Evolutionary conservation across 2,329 filamentous ascomycete species (phyloP).

Genomic region (Aspergillus phoenicis): DNA sequence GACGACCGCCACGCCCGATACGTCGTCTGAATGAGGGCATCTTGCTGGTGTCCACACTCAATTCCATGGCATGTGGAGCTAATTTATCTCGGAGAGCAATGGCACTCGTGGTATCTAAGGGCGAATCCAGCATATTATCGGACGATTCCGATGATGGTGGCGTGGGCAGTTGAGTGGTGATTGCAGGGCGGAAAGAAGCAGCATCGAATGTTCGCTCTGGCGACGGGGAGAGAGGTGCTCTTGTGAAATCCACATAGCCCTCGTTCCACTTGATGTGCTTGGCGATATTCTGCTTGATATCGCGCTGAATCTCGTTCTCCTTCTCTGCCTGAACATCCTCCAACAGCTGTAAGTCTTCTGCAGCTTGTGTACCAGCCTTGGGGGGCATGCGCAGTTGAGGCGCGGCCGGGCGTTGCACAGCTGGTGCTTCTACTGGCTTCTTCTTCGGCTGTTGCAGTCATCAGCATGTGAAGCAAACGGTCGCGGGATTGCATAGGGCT

Average conservation of each 20-base stretch:
- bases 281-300: constrained; percentile 82
- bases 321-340: constrained; percentile 78
- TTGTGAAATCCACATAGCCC: constrained; percentile 84
- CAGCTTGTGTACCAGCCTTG: constrained; percentile 71
- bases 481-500: constrained; percentile 33
- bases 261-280: constrained; percentile 93
- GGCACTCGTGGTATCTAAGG: constrained; percentile 37
- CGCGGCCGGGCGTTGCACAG: constrained; percentile 63
- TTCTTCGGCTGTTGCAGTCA: constrained; percentile 65
- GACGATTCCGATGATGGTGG: constrained; percentile 53
- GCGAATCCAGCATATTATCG: constrained; percentile 44
- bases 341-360: constrained; percentile 76
- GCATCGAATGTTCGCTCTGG: constrained; percentile 63
- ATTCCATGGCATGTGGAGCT: constrained; percentile 45
- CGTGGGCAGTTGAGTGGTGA: constrained; percentile 66
- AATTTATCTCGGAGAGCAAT: constrained; percentile 42
- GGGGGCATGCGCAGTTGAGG: constrained; percentile 70
- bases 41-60: constrained; percentile 46
- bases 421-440: constrained; percentile 63
- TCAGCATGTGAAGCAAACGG: constrained; percentile 33
- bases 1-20: constrained; percentile 77
- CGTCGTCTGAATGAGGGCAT: constrained; percentile 77
- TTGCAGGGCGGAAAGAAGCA: constrained; percentile 69
- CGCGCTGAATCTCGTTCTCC: constrained; percentile 75
- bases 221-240: constrained; percentile 79